A percentile compares a stretch with the other conserved stretches of the same genome.
phyloP scores from a whole-genome alignment of 2,329 filamentous ascomycete genomes.

The Myriosclerotinia duriaeana region DNA sequence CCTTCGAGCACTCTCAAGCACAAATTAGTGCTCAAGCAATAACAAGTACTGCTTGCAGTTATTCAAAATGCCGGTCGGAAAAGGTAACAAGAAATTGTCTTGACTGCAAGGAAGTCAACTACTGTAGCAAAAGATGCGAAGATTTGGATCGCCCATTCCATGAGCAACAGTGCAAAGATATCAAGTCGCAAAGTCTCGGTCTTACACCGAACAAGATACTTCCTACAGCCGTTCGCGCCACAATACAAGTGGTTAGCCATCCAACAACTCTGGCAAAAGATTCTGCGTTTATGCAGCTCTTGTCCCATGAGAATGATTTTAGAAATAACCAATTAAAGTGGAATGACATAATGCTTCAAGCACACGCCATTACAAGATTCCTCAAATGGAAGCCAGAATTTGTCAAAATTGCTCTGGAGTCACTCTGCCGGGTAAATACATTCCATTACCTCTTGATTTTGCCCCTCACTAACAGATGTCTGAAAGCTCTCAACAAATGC shows the following conservation, averaged over 20 bases:
- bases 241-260: constrained; percentile 50
- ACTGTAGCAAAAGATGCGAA: constrained; percentile 57
- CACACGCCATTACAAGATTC: constrained; percentile 49
- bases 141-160: constrained; percentile 28
- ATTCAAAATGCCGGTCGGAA: constrained; percentile 7
- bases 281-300: constrained; percentile 42
- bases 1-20: background rate
- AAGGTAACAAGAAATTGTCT: constrained; percentile 46
- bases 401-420: constrained; percentile 46
- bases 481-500: constrained; percentile 61
- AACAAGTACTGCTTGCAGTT: background rate
- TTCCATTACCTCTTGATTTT: background rate
- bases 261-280: constrained; percentile 22
- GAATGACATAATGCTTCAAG: constrained; percentile 51
- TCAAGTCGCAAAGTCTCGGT: constrained; percentile 2
- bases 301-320: constrained; percentile 49
- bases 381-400: constrained; percentile 35
- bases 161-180: constrained; percentile 7
- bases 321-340: constrained; percentile 41
- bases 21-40: background rate
- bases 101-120: constrained; percentile 53
- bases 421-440: constrained; percentile 54
- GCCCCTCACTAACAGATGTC: constrained; percentile 6
- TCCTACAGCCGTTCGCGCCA: constrained; percentile 56
- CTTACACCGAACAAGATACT: background rate